Evolutionary conservation across 345 rosid genomes (phyloP), one percentile per base, ranked within the genome.

Genomic region (Garcia nutans): DNA sequence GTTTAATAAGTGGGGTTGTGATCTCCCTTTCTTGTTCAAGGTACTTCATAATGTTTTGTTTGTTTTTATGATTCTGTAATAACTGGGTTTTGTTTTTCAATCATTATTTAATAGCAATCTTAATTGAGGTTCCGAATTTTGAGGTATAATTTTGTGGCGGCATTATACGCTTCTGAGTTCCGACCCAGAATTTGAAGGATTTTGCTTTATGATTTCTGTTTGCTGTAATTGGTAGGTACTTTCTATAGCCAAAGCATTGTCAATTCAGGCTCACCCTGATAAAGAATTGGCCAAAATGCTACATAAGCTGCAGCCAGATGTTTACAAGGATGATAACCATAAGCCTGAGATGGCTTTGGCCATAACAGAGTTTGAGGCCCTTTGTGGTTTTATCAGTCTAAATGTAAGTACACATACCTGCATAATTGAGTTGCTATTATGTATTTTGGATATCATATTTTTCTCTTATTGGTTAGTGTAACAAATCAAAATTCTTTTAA

Each of bases 341-440:
- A 96, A 96, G 85, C 98, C 95, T 26, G 99, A 96, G 77, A 96
- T 96, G 99, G 99, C 99, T 69, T 86, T 96, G 87, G 99, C 99
- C 3, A 82, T 89, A 52, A 96, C 99, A 6, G 86, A 92, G 76
- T 93, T 92, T 77, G 95, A 92, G 82, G 99, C 99, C 49, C 91
- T 96, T 10, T 96, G 97, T 80, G 91, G 99, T 52, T 92, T 96
- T 76, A 84, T 92, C 70, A 83, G 88, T 82, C 85, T 85, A 62
- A 82, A 89, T 97, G 98, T 94, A 79, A 47, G 37, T 61, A 33
- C 42, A n/a, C 60, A 17, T 49, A 20, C 10, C 71, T 77, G 45
- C 75, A 19, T 52, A 8, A 63, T 45, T 73, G 17, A 37, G 49
- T 55, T 47, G 20, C 28, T 26, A 72, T 5, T 37, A 22, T 22